Evolutionary conservation across 2,329 filamentous ascomycete genomes (phyloP).

Genomic region (Lomentospora prolificans): DNA sequence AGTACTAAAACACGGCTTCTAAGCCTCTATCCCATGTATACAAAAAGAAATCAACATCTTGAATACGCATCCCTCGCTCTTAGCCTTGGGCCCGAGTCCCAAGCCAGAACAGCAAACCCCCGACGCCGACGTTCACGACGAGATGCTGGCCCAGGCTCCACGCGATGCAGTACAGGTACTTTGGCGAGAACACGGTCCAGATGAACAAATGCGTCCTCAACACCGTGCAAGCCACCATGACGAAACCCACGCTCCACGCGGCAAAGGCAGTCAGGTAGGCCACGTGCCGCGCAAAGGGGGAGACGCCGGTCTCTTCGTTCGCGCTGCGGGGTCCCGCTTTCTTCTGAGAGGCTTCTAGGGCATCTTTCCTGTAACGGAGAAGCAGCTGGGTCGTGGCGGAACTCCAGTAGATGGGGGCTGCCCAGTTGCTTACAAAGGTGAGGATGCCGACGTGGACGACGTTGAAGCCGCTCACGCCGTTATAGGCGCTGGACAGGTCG

Average conservation of each 20-base stretch:
- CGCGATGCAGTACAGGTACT: constrained; percentile 84
- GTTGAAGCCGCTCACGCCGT: constrained; percentile 76
- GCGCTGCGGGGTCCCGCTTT: constrained; percentile 16
- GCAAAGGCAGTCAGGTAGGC: constrained; percentile 61
- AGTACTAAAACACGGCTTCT: no score
- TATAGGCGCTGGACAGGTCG: constrained; percentile 90
- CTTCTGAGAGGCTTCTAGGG: constrained; percentile 11
- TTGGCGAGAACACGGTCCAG: constrained; percentile 97
- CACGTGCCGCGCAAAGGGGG: constrained; percentile 40
- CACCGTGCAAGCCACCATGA: constrained; percentile 82
- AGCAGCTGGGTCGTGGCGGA: constrained; percentile 54
- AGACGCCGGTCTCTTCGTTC: constrained; percentile 10
- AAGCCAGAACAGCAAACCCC: constrained; percentile 47
- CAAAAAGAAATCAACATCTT: neutral
- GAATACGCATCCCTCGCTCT: neutral
- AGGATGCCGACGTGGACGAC: constrained; percentile 70
- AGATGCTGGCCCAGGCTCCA: constrained; percentile 82
- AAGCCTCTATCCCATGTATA: no score
- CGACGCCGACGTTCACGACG: constrained; percentile 55
- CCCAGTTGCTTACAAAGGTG: constrained; percentile 86
- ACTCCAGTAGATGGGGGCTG: constrained; percentile 80
- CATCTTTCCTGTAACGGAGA: constrained; percentile 23
- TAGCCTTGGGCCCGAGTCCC: constrained; percentile 13
- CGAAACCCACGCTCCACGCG: constrained; percentile 52
- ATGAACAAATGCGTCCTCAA: constrained; percentile 89